Evolutionary conservation across 306 rosid genomes (phyloP), one percentile per base, ranked within the genome.

Genomic region (Quercus wislizeni): DNA sequence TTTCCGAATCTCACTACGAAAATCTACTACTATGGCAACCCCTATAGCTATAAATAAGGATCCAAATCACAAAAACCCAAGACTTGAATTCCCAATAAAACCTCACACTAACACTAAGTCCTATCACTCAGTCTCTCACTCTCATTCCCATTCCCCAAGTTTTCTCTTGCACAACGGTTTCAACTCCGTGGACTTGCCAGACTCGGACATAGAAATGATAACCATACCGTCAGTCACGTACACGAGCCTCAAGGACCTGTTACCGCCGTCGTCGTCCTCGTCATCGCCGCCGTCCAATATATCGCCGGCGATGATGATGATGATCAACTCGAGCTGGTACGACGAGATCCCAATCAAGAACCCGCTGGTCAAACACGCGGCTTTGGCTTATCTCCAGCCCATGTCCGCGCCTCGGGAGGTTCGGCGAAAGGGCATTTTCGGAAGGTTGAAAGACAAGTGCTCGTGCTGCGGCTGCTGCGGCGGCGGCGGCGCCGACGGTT

Each of bases 301-400:
- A 72, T 52, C 88, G 7, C 81, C 85, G 46, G n/a, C 76, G 15
- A 49, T 49, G 54, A 49, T 49, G 54, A 49, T 49, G 54, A 49
- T 49, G 3, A 55, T 15, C 19, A 76, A 75, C 57, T 74, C 85
- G 2, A 87, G 86, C 83, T 86, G 90, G 90, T 30, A 82, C 77
- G 86, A 91, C 74, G 86, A 91, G 79, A 70, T 91, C 74, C 88
- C 89, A 12, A 85, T 91, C 79, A 89, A 88, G 78, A 91, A 93
- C 21, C 92, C 87, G 0, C 87, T 93, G 1, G 86, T 93, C 5
- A 91, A 89, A 74, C 89, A 87, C n/a, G 97, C 97, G 10, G 96
- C 92, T 14, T 30, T 89, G 51, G 89, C 94, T 14, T 93, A 93
- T 69, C 90, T 93, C 11, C 88, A 83, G 77, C 94, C 92, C 18